These are phyloP conservation scores for Cairneyella variabilis DNA, from an alignment of 495 filamentous ascomycete species.

Conservation along the genomic window DNA sequence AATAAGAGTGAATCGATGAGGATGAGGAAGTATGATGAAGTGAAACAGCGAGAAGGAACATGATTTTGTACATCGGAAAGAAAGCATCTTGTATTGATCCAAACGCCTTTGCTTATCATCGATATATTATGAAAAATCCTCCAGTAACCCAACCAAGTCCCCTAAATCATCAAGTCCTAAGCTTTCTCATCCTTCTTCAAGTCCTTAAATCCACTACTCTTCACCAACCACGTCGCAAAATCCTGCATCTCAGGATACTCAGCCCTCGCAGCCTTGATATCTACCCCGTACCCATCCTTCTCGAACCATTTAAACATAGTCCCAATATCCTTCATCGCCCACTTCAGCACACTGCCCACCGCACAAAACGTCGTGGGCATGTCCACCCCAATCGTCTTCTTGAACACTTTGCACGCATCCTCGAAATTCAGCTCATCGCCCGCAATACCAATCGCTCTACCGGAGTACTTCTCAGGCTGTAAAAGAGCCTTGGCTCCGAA, in stretches of 20 bases:
- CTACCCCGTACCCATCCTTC: conserved; percentile 38
- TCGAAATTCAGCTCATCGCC: conserved; percentile 43
- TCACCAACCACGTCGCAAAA: conserved; percentile 37
- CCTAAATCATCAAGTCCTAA: not conserved
- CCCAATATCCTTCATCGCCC: conserved; percentile 30
- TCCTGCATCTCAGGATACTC: conserved; percentile 36
- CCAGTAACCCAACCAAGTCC: not conserved
- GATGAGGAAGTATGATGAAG: too few relatives aligned
- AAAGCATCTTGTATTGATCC: too few relatives aligned
- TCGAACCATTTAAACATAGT: conserved; percentile 45
- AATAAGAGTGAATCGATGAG: too few relatives aligned
- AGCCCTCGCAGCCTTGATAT: conserved; percentile 34
- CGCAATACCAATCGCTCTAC: conserved; percentile 37
- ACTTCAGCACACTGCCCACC: conserved; percentile 36
- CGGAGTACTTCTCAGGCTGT: conserved; percentile 32
- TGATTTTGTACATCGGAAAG: too few relatives aligned
- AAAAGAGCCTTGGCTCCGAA: conserved; percentile 59
- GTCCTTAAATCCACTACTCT: conserved; percentile 36
- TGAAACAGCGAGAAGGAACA: too few relatives aligned
- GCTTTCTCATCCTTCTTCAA: not conserved
- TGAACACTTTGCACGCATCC: conserved; percentile 34
- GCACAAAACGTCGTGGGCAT: conserved; percentile 35
- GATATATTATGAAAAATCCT: not conserved
- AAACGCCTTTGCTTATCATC: too few relatives aligned
- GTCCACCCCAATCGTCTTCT: conserved; percentile 33